phyloP scores from a whole-genome alignment of 495 filamentous ascomycete genomes.

The Lichenothelia convexa region DNA sequence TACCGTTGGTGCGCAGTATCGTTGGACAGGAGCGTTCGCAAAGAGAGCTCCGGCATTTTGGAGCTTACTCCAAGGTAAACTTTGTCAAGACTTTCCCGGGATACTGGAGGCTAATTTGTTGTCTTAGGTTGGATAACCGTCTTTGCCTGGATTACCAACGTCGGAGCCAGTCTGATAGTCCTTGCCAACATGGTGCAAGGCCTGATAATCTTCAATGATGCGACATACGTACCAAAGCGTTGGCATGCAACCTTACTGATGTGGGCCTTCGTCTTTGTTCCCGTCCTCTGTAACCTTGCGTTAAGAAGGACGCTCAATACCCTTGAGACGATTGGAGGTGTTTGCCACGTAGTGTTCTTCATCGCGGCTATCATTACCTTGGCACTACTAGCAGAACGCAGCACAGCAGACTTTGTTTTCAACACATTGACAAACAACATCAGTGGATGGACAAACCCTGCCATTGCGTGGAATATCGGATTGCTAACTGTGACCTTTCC shows the following conservation, averaged over 20 bases:
- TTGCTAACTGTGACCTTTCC: conserved; percentile 7
- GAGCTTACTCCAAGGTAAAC: not conserved
- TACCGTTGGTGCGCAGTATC: conserved; percentile 27
- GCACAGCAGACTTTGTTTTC: conserved; percentile 21
- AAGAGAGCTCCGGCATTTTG: conserved; percentile 9
- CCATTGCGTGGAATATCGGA: conserved; percentile 6
- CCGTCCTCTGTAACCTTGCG: conserved; percentile 27
- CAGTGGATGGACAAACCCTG: conserved; percentile 1
- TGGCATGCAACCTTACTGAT: conserved; percentile 33
- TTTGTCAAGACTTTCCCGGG: conserved; percentile 1
- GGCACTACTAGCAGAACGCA: conserved; percentile 26
- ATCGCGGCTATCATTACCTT: conserved; percentile 28
- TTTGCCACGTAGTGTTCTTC: conserved; percentile 31
- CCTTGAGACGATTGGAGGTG: conserved; percentile 29
- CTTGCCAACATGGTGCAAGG: conserved; percentile 29
- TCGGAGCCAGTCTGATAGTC: conserved; percentile 16
- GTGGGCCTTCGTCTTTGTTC: conserved; percentile 25
- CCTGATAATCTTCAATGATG: conserved; percentile 26
- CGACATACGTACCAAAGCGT: conserved; percentile 23
- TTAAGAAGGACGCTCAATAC: conserved; percentile 25
- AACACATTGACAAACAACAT: not conserved
- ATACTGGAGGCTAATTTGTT: conserved; percentile 6
- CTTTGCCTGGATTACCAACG: conserved; percentile 28
- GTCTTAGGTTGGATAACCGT: conserved; percentile 28
- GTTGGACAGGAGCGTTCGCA: conserved; percentile 28